These are phyloP conservation scores for Beauveria sp. DNA, from an alignment of 2,329 filamentous ascomycete genomes.

Conservation along the genomic window DNA sequence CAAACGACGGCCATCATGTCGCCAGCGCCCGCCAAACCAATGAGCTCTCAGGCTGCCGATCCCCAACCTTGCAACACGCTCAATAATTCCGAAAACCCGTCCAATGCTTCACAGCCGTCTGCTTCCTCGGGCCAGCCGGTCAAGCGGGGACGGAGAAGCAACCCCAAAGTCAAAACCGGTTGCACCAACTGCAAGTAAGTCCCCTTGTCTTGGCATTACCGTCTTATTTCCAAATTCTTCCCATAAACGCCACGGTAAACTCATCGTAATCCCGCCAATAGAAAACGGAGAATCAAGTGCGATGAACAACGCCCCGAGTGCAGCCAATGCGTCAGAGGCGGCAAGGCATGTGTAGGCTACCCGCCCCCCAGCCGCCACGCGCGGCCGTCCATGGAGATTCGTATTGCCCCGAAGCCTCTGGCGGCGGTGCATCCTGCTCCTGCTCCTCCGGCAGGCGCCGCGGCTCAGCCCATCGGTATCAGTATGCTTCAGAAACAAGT, in stretches of 20 bases:
- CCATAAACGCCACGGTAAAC: background rate
- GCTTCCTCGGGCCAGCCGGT: conserved; percentile 11
- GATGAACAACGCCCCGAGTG: conserved; percentile 56
- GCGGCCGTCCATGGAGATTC: conserved; percentile 38
- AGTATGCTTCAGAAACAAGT: conserved; percentile 18
- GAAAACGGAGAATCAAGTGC: conserved; percentile 57
- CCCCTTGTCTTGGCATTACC: background rate
- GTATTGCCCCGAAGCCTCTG: conserved; percentile 41
- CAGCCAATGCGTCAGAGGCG: conserved; percentile 51
- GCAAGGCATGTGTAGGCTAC: conserved; percentile 53
- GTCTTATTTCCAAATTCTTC: background rate
- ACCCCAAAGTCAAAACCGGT: conserved; percentile 58
- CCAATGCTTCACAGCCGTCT: background rate
- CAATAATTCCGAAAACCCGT: background rate
- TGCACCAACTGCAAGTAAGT: conserved; percentile 63
- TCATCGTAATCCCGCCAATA: conserved; percentile 21
- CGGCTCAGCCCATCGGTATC: conserved; percentile 1
- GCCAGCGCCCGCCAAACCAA: background rate
- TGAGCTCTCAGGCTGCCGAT: background rate
- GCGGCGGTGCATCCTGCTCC: conserved; percentile 16
- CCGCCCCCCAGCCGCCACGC: conserved; percentile 46
- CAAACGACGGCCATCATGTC: conserved; percentile 1
- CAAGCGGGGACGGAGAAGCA: conserved; percentile 44
- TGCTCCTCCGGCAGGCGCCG: background rate
- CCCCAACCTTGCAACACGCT: background rate